phyloP scores from a whole-genome alignment of 2,329 filamentous ascomycete species.

The Apiospora malaysiana region DNA sequence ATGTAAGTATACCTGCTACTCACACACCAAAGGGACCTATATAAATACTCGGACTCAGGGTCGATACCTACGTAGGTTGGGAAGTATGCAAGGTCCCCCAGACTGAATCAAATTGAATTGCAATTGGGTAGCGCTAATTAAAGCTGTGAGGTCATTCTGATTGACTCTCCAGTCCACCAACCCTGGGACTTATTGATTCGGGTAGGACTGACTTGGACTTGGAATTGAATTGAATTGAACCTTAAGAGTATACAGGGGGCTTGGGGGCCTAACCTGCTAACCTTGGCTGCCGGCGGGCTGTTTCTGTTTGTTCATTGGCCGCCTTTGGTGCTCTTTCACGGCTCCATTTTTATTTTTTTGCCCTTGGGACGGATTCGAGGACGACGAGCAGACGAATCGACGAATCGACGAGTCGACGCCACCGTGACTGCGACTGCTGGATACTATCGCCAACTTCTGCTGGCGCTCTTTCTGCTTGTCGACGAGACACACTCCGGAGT shows the following conservation, averaged over 20 bases:
- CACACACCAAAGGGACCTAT: neutral
- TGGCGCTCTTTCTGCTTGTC: neutral
- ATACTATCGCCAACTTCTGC: too few relatives aligned
- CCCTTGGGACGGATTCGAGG: neutral
- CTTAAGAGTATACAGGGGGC: neutral
- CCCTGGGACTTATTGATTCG: neutral
- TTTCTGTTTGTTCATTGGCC: constrained; percentile 13
- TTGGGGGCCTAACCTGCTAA: too few relatives aligned
- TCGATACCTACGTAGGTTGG: neutral
- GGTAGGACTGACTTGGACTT: too few relatives aligned
- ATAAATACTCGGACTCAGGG: neutral
- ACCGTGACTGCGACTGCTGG: neutral
- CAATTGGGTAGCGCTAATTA: constrained; percentile 17
- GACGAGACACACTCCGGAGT: neutral
- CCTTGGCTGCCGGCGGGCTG: too few relatives aligned
- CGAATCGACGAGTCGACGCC: neutral
- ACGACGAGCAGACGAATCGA: neutral
- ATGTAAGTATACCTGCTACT: constrained; percentile 10
- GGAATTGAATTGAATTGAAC: neutral
- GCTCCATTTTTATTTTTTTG: constrained; percentile 1
- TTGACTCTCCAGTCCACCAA: neutral
- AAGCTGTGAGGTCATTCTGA: constrained; percentile 18
- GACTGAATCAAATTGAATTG: constrained; percentile 10
- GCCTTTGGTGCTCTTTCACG: constrained; percentile 2
- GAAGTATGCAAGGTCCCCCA: constrained; percentile 17